Evolutionary conservation across 2,329 filamentous ascomycete species (phyloP).

Genomic region (Apiospora marii): DNA sequence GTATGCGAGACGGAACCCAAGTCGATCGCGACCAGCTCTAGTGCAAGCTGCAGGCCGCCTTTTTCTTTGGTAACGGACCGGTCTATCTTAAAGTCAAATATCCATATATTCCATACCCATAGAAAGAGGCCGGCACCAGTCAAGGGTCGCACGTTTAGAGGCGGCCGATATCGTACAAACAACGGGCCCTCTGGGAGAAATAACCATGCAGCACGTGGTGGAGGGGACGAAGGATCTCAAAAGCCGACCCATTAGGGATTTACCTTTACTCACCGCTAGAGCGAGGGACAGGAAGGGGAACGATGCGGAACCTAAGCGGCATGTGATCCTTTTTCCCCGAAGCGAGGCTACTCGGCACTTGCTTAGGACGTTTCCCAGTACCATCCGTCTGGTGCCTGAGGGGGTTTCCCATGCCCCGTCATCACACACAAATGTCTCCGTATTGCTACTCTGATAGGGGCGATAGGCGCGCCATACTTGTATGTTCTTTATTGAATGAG

Average conservation of each 20-base stretch:
- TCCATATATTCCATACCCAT: slow-evolving; percentile 11
- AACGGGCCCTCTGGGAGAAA: not conserved
- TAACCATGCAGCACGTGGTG: slow-evolving; percentile 18
- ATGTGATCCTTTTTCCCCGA: not conserved
- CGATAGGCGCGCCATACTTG: not conserved
- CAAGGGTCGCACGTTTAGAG: slow-evolving; percentile 1
- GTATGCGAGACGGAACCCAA: not conserved
- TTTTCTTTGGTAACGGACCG: slow-evolving; percentile 13
- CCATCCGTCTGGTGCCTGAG: not conserved
- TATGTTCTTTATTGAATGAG: slow-evolving; percentile 11
- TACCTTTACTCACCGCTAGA: slow-evolving; percentile 7
- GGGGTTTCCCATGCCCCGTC: not conserved
- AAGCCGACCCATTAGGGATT: not conserved
- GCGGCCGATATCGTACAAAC: slow-evolving; percentile 7
- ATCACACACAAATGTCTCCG: not conserved
- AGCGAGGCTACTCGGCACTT: slow-evolving; percentile 15
- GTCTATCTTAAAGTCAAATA: not conserved
- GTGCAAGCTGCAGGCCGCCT: slow-evolving; percentile 17
- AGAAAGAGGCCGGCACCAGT: not conserved
- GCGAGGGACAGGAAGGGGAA: slow-evolving; percentile 9
- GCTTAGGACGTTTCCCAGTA: not conserved
- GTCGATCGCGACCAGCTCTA: not conserved
- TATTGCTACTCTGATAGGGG: slow-evolving; percentile 4
- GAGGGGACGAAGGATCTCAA: not conserved
- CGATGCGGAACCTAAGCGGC: not conserved